Base-by-base conservation (phyloP, 2,329 filamentous ascomycete genomes). In the Calonectria hawksworthii region DNA sequence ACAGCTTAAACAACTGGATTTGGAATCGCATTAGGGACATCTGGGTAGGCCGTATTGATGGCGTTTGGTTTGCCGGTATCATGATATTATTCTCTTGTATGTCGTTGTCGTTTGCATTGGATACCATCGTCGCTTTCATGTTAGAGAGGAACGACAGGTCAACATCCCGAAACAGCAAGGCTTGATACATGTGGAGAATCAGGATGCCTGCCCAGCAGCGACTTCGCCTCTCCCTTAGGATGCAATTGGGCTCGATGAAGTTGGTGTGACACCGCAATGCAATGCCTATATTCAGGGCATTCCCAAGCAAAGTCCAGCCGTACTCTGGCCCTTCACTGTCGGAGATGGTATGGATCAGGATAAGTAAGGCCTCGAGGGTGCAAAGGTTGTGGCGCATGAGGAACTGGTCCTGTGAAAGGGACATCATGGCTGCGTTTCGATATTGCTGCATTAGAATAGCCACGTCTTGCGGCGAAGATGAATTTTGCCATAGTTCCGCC, bases 171-270 rank as follows among this genome's bases (percentile, higher is more conserved):
- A 75, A 79, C 2, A 77, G 51, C 13, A 79, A 30, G 7, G 72
- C 73, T 50, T 79, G 77, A 30, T 73, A 54, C 3, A 73, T 78
- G 26, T 79, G 72, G 0, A 79, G 69, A 8, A 75, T 72, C 32
- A 78, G 44, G 7, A 79, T 72, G 21, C 75, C 77, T 6, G 75
- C 74, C 77, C 77, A 79, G 34, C 77, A 78, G 8, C 77, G 76
- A 14, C 76, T 68, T 3, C 75, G 75, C 4, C 77, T 54, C 44
- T 79, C 75, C 13, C 32, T 61, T 41, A 77, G 65, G n/a, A 78
- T 70, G 14, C 28, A 70, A 23, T 70, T 66, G 1, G 64, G 36
- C 0, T 69, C 54, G n/a, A n/a, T 34, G 1, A 38, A 61, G 36
- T 71, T 30, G 2, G 61, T 41, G 41, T 79, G 68, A 61, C 77